Percentiles rank a stretch among this genome's conserved stretches.
Evolutionary conservation across 169 alveolate species (phyloP).

Genomic region (Babesia ovata): DNA sequence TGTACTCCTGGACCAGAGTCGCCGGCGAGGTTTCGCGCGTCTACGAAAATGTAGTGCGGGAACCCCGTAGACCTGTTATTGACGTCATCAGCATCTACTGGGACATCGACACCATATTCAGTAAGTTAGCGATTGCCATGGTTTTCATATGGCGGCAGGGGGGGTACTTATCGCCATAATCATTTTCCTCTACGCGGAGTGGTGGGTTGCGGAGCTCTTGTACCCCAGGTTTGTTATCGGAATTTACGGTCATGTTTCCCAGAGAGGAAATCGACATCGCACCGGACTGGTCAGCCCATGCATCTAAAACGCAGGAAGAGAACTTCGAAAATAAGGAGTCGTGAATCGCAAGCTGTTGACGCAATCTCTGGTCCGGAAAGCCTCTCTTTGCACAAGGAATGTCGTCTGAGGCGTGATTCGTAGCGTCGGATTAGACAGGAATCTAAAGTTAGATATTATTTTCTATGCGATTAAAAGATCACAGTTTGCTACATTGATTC

Average conservation of each 20-base stretch:
- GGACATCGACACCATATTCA: neutral
- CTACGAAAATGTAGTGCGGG: conserved; percentile 10
- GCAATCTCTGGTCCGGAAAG: too few species aligned
- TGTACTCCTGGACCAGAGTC: conserved; percentile 79
- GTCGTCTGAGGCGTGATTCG: too few species aligned
- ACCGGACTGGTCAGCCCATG: conserved; percentile 47
- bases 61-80: neutral
- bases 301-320: too few species aligned
- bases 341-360: too few species aligned
- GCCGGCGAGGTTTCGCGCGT: conserved; percentile 49
- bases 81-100: conserved; percentile 2
- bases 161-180: neutral
- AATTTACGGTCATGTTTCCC: neutral
- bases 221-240: conserved; percentile 45
- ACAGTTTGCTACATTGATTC: too few species aligned
- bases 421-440: too few species aligned
- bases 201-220: conserved; percentile 34
- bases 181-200: conserved; percentile 10
- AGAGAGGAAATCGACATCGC: conserved; percentile 60
- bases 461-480: too few species aligned
- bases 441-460: too few species aligned
- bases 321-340: too few species aligned
- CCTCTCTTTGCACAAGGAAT: too few species aligned
- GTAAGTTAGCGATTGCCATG: neutral
- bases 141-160: conserved; percentile 3